Conservation (phyloP, 176 grass and related monocot genomes). For the Lolium multiflorum region DNA sequence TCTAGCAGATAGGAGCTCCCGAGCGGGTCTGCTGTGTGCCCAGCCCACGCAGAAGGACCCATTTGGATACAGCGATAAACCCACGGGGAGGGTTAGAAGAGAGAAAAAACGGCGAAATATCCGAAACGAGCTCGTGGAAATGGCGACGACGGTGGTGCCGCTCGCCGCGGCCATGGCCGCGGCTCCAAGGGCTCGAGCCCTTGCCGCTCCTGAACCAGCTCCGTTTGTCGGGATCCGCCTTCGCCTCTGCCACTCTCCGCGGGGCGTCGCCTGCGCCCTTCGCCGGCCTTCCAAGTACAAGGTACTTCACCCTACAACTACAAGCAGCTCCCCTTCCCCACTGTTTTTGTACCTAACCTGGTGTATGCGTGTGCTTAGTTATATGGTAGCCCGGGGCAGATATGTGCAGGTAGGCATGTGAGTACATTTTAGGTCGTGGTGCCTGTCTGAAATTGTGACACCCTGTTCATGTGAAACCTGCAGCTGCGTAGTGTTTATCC, state of each 20-base stretch:
- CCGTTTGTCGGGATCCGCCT: not conserved
- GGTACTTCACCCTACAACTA: slow-evolving; percentile 32
- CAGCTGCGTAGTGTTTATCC: not conserved
- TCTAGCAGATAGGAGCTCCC: not conserved
- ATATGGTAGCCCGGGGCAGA: not conserved
- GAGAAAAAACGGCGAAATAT: slow-evolving; percentile 42
- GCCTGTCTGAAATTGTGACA: not conserved
- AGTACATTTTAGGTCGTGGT: not conserved
- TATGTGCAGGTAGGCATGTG: not conserved
- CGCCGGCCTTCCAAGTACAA: slow-evolving; percentile 59
- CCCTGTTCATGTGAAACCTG: not conserved
- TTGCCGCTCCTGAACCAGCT: not conserved
- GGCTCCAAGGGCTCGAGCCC: not conserved
- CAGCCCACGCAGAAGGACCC: not conserved
- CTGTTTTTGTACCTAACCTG: not conserved
- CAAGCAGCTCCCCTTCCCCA: not conserved
- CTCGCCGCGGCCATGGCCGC: slow-evolving; percentile 41
- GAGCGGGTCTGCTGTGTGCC: not conserved
- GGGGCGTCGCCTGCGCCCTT: slow-evolving; percentile 46
- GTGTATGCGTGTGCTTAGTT: not conserved
- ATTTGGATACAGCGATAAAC: slow-evolving; percentile 22
- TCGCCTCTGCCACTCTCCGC: not conserved
- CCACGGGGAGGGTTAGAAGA: slow-evolving; percentile 31
- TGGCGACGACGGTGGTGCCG: slow-evolving; percentile 53
- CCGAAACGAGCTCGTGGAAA: slow-evolving; percentile 41